Percentiles rank a stretch among this genome's conserved stretches.
These are phyloP conservation scores for Tulasnella sp. DNA, from an alignment of 768 basidiomycete species.

Conservation along the genomic window DNA sequence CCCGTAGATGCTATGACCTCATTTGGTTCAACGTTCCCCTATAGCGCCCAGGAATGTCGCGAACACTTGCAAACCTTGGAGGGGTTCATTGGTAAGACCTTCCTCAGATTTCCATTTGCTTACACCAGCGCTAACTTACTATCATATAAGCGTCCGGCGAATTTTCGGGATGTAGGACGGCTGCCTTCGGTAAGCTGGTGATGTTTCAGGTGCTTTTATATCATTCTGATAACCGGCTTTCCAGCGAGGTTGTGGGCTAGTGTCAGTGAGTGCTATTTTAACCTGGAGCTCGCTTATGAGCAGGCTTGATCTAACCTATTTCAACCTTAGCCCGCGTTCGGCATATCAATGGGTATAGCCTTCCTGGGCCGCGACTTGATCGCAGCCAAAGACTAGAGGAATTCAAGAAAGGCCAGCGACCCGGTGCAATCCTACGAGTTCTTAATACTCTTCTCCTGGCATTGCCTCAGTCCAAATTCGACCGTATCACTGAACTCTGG, in stretches of 20 bases:
- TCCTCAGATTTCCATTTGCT: neutral
- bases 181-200: neutral
- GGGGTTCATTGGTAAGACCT: neutral
- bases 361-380: neutral
- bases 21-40: neutral
- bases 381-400: neutral
- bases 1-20: neutral
- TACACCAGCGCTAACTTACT: neutral
- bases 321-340: neutral
- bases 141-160: neutral
- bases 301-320: neutral
- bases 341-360: neutral
- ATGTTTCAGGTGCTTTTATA: too few relatives aligned
- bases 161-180: neutral
- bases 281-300: too few relatives aligned
- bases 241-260: constrained; percentile 1
- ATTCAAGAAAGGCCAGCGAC: too few relatives aligned
- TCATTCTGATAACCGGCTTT: neutral
- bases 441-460: neutral
- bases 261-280: too few relatives aligned
- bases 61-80: neutral
- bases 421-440: too few relatives aligned
- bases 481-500: constrained; percentile 4
- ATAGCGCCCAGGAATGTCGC: neutral
- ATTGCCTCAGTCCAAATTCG: neutral